phyloP scores from a whole-genome alignment of 768 basidiomycete species.

The Rhizopogon vesiculosus region DNA sequence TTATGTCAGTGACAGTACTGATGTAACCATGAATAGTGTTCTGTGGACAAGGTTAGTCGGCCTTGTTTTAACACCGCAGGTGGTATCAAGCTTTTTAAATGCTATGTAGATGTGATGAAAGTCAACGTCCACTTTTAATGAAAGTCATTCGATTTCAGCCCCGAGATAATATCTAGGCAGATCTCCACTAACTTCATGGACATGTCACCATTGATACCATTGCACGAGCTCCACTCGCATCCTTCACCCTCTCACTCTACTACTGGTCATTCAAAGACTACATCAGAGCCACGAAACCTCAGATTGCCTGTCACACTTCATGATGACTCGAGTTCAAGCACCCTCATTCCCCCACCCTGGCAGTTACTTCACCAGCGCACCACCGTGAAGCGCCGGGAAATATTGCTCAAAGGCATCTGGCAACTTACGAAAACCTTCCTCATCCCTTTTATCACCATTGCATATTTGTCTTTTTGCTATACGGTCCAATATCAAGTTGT shows the following conservation, averaged over 20 bases:
- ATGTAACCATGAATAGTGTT: no score
- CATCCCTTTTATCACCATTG: conserved; percentile 7
- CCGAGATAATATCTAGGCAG: neutral
- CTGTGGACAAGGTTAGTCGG: no score
- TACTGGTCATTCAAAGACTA: neutral
- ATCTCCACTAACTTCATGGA: neutral
- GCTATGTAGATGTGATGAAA: no score
- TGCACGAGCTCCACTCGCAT: neutral
- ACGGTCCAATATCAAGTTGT: conserved; percentile 19
- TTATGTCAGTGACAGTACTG: no score
- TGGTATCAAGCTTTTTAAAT: no score
- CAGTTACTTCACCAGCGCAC: neutral
- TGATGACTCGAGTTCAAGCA: neutral
- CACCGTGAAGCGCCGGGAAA: neutral
- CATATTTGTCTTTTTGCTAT: conserved; percentile 9
- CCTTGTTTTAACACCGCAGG: no score
- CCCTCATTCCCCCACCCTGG: neutral
- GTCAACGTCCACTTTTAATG: no score
- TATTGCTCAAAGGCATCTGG: neutral
- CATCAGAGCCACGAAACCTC: neutral
- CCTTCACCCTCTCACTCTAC: neutral
- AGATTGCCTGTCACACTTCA: neutral
- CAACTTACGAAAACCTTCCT: conserved; percentile 1
- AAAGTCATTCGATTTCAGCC: no score
- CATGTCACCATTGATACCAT: neutral